These are phyloP conservation scores for Cystobasidium sp. DNA, from an alignment of 1,284 basidiomycete genomes.

Conservation along the genomic window DNA sequence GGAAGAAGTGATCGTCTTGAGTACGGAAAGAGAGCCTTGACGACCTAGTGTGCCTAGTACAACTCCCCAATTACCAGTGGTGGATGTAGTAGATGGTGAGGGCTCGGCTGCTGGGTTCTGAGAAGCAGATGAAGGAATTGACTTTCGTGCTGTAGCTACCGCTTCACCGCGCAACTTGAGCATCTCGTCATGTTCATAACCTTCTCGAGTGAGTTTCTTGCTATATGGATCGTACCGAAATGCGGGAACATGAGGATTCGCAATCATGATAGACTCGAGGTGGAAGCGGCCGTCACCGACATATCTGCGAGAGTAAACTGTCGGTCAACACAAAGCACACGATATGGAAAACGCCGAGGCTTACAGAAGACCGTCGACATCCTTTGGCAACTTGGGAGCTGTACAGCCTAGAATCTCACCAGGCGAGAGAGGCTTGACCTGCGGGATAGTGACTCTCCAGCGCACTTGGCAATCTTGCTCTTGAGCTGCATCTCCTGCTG, in stretches of 20 bases:
- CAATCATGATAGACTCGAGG: slow-evolving; percentile 98
- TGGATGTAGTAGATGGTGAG: slow-evolving; percentile 46
- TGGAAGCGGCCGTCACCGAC: slow-evolving; percentile 98
- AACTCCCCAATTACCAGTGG: slow-evolving; percentile 75
- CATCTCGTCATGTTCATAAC: slow-evolving; percentile 92
- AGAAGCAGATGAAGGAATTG: slow-evolving; percentile 58
- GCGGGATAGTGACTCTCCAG: slow-evolving; percentile 72
- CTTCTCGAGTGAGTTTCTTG: slow-evolving; percentile 91
- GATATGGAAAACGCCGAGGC: slow-evolving; percentile 52
- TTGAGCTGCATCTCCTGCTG: background rate
- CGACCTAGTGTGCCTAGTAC: slow-evolving; percentile 92
- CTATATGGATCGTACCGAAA: slow-evolving; percentile 99
- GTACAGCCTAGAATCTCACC: slow-evolving; percentile 98
- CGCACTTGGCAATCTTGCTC: slow-evolving; percentile 63
- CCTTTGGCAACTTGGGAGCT: slow-evolving; percentile 72
- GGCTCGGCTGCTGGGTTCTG: background rate
- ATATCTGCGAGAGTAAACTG: slow-evolving; percentile 65
- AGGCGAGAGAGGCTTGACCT: slow-evolving; percentile 89
- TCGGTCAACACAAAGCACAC: background rate
- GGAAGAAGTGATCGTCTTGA: slow-evolving; percentile 64
- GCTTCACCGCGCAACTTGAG: slow-evolving; percentile 73
- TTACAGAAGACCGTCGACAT: slow-evolving; percentile 85
- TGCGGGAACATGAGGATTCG: slow-evolving; percentile 92
- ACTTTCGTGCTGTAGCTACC: slow-evolving; percentile 71
- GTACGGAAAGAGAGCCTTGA: slow-evolving; percentile 88